Evolutionary conservation across 139 green algal species (phyloP).

Genomic region (Dunaliella sp.): DNA sequence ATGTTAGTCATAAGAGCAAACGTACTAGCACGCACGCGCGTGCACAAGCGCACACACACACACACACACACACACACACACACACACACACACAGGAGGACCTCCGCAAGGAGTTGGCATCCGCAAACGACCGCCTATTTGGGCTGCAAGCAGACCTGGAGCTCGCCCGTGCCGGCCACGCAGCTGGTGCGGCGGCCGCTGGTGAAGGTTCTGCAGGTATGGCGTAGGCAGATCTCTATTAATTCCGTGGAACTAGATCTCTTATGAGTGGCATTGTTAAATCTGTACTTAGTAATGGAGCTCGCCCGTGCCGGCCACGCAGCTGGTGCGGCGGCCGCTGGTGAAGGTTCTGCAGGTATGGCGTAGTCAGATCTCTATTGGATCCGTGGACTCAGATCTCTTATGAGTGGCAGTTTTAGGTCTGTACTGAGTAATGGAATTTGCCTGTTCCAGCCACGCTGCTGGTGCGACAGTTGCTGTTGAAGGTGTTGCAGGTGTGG

Average conservation of each 20-base stretch:
- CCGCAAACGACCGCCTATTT: slow-evolving; percentile 23
- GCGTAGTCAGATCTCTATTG: too few relatives aligned
- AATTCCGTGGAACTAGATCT: too few relatives aligned
- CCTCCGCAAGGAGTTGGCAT: background rate
- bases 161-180: background rate
- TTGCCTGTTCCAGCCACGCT: background rate
- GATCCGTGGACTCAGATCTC: too few relatives aligned
- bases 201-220: background rate
- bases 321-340: slow-evolving; percentile 2
- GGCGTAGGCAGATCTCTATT: too few relatives aligned
- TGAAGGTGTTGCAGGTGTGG: background rate
- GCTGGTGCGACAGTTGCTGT: background rate
- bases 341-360: background rate
- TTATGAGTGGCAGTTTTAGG: background rate
- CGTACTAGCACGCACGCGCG: background rate
- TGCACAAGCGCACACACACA: background rate
- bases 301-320: background rate
- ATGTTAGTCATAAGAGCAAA: too few relatives aligned
- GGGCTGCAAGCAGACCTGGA: slow-evolving; percentile 30
- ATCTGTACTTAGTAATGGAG: too few relatives aligned
- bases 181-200: background rate
- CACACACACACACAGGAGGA: slow-evolving; percentile 19
- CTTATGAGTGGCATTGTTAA: background rate
- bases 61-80: background rate
- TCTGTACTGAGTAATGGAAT: too few relatives aligned